phyloP scores from a whole-genome alignment of 2,329 filamentous ascomycete genomes.

The Ascochyta pisi region DNA sequence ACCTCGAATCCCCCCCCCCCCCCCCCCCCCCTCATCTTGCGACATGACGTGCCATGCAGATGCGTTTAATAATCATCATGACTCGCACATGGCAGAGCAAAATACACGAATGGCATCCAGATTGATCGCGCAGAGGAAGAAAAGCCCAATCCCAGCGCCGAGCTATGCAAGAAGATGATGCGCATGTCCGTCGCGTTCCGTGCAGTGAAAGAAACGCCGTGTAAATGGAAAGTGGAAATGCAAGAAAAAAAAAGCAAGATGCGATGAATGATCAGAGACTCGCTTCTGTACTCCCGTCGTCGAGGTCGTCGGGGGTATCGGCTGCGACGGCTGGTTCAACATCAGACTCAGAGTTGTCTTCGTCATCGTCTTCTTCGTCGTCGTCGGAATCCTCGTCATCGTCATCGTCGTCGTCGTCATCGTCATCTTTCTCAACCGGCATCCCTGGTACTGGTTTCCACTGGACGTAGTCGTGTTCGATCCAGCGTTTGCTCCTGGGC shows the following conservation, averaged over 20 bases:
- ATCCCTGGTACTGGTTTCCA: conserved; percentile 50
- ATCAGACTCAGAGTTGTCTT: conserved; percentile 26
- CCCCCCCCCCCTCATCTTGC: neutral
- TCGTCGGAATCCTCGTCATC: conserved; percentile 37
- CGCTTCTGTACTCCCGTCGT: conserved; percentile 22
- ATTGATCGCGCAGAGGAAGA: neutral
- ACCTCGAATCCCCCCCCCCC: neutral
- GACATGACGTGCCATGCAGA: neutral
- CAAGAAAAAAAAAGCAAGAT: too few relatives aligned
- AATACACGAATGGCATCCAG: too few relatives aligned
- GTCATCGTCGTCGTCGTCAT: conserved; percentile 22
- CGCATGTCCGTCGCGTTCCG: too few relatives aligned
- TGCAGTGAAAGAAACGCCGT: neutral
- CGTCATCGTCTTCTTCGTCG: conserved; percentile 47
- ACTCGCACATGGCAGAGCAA: neutral
- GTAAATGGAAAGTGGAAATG: neutral
- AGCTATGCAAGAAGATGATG: conserved; percentile 11
- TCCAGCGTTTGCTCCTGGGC: conserved; percentile 84
- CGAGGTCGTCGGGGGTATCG: conserved; percentile 12
- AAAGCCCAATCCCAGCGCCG: conserved; percentile 3
- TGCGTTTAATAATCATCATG: neutral
- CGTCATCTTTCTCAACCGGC: conserved; percentile 54
- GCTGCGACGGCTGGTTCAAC: neutral
- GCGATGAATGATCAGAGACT: conserved; percentile 5
- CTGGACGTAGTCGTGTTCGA: conserved; percentile 64